phyloP scores from a whole-genome alignment of 116 monocot species.

The Cymodocea nodosa region DNA sequence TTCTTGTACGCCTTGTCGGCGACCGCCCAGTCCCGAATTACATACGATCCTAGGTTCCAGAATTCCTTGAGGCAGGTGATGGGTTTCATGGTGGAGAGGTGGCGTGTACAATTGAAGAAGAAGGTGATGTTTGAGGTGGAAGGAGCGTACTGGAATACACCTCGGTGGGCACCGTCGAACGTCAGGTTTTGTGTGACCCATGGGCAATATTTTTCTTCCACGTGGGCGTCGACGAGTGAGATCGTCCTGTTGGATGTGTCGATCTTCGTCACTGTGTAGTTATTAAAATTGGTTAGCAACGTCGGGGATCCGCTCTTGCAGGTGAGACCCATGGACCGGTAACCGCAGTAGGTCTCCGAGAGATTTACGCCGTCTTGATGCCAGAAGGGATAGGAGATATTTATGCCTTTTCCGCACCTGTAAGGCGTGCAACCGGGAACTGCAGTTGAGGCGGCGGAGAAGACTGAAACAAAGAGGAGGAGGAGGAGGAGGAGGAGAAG shows the following conservation, averaged over 20 bases:
- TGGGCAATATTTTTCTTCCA: not conserved
- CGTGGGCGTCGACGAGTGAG: conserved; percentile 7
- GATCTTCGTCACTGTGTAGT: conserved; percentile 8
- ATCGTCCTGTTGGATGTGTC: not conserved
- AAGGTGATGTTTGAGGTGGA: conserved; percentile 9
- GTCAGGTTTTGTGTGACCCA: conserved; percentile 11
- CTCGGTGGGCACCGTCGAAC: not conserved
- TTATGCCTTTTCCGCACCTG: not conserved
- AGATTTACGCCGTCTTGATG: not conserved
- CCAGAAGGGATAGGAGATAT: conserved; percentile 7
- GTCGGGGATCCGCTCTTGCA: not conserved
- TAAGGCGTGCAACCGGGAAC: not conserved
- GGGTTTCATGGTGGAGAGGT: too few relatives aligned
- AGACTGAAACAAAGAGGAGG: not conserved
- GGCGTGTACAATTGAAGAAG: conserved; percentile 16
- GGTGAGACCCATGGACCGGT: conserved; percentile 1
- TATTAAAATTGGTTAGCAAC: not conserved
- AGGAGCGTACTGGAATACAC: not conserved
- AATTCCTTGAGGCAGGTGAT: not conserved
- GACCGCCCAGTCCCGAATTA: too few relatives aligned
- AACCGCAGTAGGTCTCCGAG: conserved; percentile 8
- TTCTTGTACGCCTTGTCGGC: too few relatives aligned
- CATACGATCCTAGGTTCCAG: too few relatives aligned
- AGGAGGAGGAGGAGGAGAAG: too few relatives aligned
- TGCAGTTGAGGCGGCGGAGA: not conserved